Base-by-base conservation (phyloP, 2,329 filamentous ascomycete genomes). In the Amauroascus verrucosus region DNA sequence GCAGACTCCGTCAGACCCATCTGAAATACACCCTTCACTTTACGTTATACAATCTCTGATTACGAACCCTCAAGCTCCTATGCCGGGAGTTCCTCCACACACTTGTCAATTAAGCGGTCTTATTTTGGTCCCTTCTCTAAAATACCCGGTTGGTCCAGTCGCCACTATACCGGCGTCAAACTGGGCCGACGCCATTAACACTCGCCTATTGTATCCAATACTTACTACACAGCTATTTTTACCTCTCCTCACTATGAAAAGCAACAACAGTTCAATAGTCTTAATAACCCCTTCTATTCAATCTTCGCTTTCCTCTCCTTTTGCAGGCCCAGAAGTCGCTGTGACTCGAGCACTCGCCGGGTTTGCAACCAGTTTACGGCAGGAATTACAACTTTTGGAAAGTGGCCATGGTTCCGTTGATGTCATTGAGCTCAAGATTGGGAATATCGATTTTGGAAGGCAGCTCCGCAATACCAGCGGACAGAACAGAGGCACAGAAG, bases 151-250 rank as follows among this genome's bases (percentile, higher is more conserved):
- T 24, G 88, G 86, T 3, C 86, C 88, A 18, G 85, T 97, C 57
- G 88, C 89, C 57, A 90, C 88, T 3, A 84, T 96, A 55, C 82
- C 87, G 6, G 83, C 88, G 0, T 86, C 87, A 28, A 84, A 81
- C 62, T 93, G 95, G 74, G 87, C 88, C 58, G 88, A 96, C 65
- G 84, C 89, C 32, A 82, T 97, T 67, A 95, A 96, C 69, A 91
- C 88, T 14, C 90, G 95, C 64, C 79, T 98, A 11, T 78, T 97
- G 52, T 86, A 89, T 54, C 91, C 91, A 1, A 88, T 97, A 60
- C 79, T 95, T 50, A 89, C 86, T 4, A 84, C 90, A 37, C 90
- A 96, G 71, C 80, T 87, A 51, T 93, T 97, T 72, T 77, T 97
- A n/a, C 86, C 86, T 0, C 80, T 90, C 28, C 77, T 90, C 50